These are phyloP conservation scores for Fusarium sp. DNA, from an alignment of 2,329 filamentous ascomycete genomes.

Conservation along the genomic window DNA sequence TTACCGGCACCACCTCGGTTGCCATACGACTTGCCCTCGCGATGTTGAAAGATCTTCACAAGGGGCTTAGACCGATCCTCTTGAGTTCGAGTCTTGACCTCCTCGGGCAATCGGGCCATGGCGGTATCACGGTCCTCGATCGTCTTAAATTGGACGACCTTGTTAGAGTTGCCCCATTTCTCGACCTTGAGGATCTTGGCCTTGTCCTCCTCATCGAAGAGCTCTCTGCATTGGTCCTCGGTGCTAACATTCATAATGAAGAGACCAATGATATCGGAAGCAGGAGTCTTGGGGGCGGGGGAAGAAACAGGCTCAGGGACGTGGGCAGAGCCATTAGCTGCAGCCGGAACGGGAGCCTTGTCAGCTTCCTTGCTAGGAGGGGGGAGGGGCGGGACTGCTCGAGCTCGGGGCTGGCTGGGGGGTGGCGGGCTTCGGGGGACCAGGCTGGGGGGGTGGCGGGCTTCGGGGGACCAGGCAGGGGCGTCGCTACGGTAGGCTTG, in stretches of 20 bases:
- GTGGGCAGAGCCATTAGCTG: slow-evolving; percentile 66
- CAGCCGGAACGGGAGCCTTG: slow-evolving; percentile 59
- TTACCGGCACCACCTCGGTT: slow-evolving; percentile 74
- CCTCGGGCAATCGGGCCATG: slow-evolving; percentile 78
- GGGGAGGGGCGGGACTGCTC: slow-evolving; percentile 53
- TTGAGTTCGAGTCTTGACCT: slow-evolving; percentile 78
- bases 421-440: slow-evolving; percentile 56
- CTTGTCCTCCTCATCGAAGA: slow-evolving; percentile 87
- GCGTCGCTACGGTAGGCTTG: slow-evolving; percentile 57
- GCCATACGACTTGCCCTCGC: slow-evolving; percentile 66
- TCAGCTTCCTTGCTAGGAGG: slow-evolving; percentile 66
- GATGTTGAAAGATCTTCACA: slow-evolving; percentile 85
- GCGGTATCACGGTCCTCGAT: slow-evolving; percentile 84
- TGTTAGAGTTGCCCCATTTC: slow-evolving; percentile 83
- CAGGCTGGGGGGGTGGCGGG: slow-evolving; percentile 56
- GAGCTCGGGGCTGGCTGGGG: slow-evolving; percentile 62
- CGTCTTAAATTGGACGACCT: slow-evolving; percentile 87
- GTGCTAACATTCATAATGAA: slow-evolving; percentile 90
- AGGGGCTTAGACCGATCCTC: slow-evolving; percentile 83
- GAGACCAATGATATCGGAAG: slow-evolving; percentile 81
- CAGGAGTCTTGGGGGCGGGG: slow-evolving; percentile 68
- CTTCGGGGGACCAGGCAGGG: slow-evolving; percentile 52
- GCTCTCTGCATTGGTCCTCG: slow-evolving; percentile 83
- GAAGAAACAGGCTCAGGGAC: slow-evolving; percentile 66
- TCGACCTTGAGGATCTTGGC: slow-evolving; percentile 83